These are phyloP conservation scores for Hebeloma cylindrosporum DNA, from an alignment of 768 basidiomycete species.

Conservation along the genomic window DNA sequence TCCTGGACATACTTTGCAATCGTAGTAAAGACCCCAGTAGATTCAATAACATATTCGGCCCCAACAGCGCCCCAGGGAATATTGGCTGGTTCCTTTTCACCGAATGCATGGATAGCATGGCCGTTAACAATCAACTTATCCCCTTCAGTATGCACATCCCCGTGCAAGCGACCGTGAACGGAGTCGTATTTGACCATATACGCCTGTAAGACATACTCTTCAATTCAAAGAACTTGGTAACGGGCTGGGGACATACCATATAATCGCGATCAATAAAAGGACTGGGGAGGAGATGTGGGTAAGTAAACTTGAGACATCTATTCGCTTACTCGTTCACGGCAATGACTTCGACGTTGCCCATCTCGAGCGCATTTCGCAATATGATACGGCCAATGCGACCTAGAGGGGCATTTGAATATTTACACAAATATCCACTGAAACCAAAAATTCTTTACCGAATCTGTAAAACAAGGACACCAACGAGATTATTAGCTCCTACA, in stretches of 20 bases:
- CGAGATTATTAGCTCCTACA: slow-evolving; percentile 7
- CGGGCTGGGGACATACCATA: slow-evolving; percentile 60
- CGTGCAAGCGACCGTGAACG: slow-evolving; percentile 83
- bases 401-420: slow-evolving; percentile 25
- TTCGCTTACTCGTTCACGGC: slow-evolving; percentile 83
- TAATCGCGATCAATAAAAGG: slow-evolving; percentile 93
- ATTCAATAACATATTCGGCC: slow-evolving; percentile 91
- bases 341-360: slow-evolving; percentile 69
- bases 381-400: slow-evolving; percentile 98
- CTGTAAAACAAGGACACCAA: slow-evolving; percentile 29
- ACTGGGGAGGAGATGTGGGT: slow-evolving; percentile 41
- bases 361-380: slow-evolving; percentile 80
- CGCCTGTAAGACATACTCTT: slow-evolving; percentile 44
- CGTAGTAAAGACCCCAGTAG: slow-evolving; percentile 96
- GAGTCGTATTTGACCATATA: slow-evolving; percentile 97
- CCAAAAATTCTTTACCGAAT: slow-evolving; percentile 70
- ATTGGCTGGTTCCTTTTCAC: slow-evolving; percentile 78
- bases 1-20: slow-evolving; percentile 64
- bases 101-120: slow-evolving; percentile 69
- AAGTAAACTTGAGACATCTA: background rate
- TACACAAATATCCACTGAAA: background rate
- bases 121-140: slow-evolving; percentile 82
- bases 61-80: slow-evolving; percentile 79
- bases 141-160: slow-evolving; percentile 68
- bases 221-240: background rate